These are phyloP conservation scores for Iris pallida DNA, from an alignment of 116 monocot genomes.

Conservation along the genomic window DNA sequence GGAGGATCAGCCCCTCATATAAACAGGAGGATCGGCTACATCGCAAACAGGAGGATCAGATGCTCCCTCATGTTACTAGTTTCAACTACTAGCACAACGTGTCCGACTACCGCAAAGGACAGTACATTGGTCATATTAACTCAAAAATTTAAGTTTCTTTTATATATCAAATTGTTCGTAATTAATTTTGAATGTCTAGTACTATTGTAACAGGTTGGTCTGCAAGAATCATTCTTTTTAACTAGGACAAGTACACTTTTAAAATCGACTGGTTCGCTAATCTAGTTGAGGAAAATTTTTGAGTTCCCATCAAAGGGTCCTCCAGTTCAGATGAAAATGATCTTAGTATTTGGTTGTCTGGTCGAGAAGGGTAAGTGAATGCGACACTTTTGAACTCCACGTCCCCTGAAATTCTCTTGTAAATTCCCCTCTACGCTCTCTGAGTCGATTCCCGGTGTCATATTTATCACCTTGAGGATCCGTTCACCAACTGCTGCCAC, in stretches of 20 bases:
- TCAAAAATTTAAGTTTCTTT: no score
- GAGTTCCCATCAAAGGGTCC: no score
- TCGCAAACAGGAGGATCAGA: no score
- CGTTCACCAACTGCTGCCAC: constrained; percentile 29
- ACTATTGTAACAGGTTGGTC: constrained; percentile 41
- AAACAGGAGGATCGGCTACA: no score
- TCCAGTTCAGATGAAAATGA: constrained; percentile 23
- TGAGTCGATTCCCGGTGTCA: constrained; percentile 30
- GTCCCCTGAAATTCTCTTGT: constrained; percentile 20
- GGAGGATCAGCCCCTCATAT: no score
- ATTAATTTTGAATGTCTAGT: no score
- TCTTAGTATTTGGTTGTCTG: constrained; percentile 25
- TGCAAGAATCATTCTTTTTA: constrained; percentile 83
- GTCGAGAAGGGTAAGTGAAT: constrained; percentile 40
- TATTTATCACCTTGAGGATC: constrained; percentile 25
- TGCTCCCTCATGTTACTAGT: no score
- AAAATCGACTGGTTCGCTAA: constrained; percentile 89
- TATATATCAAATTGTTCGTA: no score
- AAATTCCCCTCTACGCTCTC: constrained; percentile 30
- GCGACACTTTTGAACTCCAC: constrained; percentile 36
- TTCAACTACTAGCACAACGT: constrained; percentile 89
- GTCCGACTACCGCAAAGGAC: constrained; percentile 50
- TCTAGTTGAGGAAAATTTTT: no score
- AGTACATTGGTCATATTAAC: no score
- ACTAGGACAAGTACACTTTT: constrained; percentile 78